Evolutionary conservation across 202 grass and related monocot species (phyloP).

Genomic region (Zizania palustris): DNA sequence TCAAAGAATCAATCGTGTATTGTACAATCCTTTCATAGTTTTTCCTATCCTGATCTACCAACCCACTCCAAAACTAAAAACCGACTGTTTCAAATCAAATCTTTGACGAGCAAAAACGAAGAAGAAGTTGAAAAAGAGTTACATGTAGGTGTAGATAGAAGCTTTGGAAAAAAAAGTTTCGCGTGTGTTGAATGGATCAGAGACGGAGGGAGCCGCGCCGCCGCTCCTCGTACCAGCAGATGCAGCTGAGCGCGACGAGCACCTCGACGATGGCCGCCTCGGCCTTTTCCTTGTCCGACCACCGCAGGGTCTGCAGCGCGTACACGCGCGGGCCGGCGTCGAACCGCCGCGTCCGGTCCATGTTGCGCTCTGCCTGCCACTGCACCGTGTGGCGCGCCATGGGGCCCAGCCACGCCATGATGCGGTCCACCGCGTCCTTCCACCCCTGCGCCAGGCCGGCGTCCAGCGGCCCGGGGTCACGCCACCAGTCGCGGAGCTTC

Average conservation of each 20-base stretch:
- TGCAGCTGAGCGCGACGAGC: slow-evolving; percentile 72
- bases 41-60: slow-evolving; percentile 39
- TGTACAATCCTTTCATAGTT: slow-evolving; percentile 30
- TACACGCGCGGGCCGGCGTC: slow-evolving; percentile 36
- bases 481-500: slow-evolving; percentile 96
- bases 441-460: slow-evolving; percentile 69
- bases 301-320: slow-evolving; percentile 62
- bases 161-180: slow-evolving; percentile 15
- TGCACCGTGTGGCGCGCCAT: slow-evolving; percentile 62
- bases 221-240: slow-evolving; percentile 70
- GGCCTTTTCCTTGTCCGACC: slow-evolving; percentile 60
- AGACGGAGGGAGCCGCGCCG: slow-evolving; percentile 43
- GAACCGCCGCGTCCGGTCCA: slow-evolving; percentile 59
- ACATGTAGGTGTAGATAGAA: background rate
- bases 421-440: slow-evolving; percentile 53
- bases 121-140: background rate
- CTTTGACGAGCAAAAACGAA: slow-evolving; percentile 52
- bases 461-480: slow-evolving; percentile 64
- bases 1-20: slow-evolving; percentile 57
- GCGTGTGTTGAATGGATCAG: background rate
- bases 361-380: slow-evolving; percentile 72
- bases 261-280: slow-evolving; percentile 68
- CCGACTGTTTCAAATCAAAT: slow-evolving; percentile 55
- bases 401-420: slow-evolving; percentile 67
- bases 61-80: slow-evolving; percentile 21